Percentiles rank a stretch among this genome's conserved stretches.
Conservation (phyloP, 2,329 filamentous ascomycete species). For the Plectosphaerella cucumerina region DNA sequence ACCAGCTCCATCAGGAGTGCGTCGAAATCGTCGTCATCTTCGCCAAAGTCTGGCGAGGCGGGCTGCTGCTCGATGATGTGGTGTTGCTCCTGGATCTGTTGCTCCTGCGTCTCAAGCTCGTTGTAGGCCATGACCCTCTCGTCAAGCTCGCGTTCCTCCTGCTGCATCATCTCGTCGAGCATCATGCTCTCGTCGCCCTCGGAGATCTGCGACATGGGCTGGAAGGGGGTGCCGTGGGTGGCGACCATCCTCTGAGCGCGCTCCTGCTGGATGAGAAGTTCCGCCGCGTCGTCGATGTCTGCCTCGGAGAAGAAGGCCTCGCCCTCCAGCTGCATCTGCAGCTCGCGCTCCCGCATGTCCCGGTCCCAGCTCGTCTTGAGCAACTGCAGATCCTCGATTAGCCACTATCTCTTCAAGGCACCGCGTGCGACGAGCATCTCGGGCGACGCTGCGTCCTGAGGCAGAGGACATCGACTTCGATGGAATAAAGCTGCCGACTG, state of each 20-base stretch:
- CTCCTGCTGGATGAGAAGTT: conserved; percentile 18
- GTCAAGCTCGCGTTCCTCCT: conserved; percentile 55
- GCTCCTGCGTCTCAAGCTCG: conserved; percentile 7
- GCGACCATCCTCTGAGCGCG: conserved; percentile 12
- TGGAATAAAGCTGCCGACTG: too few relatives aligned
- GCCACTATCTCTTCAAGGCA: neutral
- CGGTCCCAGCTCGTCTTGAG: conserved; percentile 30
- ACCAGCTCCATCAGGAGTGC: conserved; percentile 62
- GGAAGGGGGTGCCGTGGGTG: conserved; percentile 5
- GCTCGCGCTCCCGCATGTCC: conserved; percentile 20
- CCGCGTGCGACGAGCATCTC: neutral
- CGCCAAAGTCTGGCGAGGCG: conserved; percentile 34
- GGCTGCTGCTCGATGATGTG: conserved; percentile 18
- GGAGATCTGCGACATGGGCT: neutral
- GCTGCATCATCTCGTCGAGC: conserved; percentile 44
- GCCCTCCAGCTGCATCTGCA: conserved; percentile 32
- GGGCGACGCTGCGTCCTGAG: too few relatives aligned
- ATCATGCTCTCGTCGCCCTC: conserved; percentile 41
- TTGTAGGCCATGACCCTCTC: conserved; percentile 48
- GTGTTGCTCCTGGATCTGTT: conserved; percentile 8
- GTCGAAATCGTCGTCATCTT: conserved; percentile 61
- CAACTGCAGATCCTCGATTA: conserved; percentile 16
- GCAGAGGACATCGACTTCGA: too few relatives aligned
- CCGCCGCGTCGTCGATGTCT: conserved; percentile 47
- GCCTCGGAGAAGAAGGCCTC: conserved; percentile 40